These are phyloP conservation scores for Phyllosticta capitalensis DNA, from an alignment of 2,329 filamentous ascomycete species.

Conservation along the genomic window DNA sequence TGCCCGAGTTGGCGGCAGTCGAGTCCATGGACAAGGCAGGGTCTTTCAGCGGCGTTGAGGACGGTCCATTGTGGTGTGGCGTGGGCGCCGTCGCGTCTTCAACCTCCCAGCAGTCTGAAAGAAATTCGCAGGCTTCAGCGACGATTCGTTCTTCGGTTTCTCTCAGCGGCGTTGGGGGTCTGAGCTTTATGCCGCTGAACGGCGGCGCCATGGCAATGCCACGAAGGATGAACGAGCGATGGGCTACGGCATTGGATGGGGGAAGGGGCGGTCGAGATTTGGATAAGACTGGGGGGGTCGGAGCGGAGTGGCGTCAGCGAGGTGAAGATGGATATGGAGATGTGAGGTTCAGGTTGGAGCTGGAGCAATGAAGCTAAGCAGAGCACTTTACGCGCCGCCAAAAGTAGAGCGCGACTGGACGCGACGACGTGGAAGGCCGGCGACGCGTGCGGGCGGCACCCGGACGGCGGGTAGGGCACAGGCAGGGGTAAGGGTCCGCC, in stretches of 20 bases:
- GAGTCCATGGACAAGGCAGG: slow-evolving; percentile 33
- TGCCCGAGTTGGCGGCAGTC: slow-evolving; percentile 28
- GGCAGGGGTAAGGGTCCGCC: neutral
- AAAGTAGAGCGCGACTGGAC: neutral
- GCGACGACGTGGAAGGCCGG: slow-evolving; percentile 9
- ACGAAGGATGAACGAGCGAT: neutral
- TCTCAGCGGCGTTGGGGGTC: slow-evolving; percentile 49
- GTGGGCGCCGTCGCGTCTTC: slow-evolving; percentile 20
- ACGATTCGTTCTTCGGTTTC: slow-evolving; percentile 27
- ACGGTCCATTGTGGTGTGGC: slow-evolving; percentile 11
- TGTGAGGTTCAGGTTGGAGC: neutral
- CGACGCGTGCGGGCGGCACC: neutral
- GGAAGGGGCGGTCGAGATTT: neutral
- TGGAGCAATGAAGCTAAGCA: neutral
- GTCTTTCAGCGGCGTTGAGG: slow-evolving; percentile 30
- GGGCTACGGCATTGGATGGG: slow-evolving; percentile 3
- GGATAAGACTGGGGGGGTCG: neutral
- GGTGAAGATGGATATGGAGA: neutral
- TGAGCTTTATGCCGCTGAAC: slow-evolving; percentile 39
- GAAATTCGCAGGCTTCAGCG: slow-evolving; percentile 34
- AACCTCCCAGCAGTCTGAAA: slow-evolving; percentile 32
- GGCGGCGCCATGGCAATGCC: slow-evolving; percentile 21
- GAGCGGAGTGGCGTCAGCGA: neutral
- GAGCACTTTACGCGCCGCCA: neutral
- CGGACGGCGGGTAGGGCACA: neutral